These are phyloP conservation scores for Penicillium sp. DNA, from an alignment of 2,329 filamentous ascomycete genomes.

Conservation along the genomic window DNA sequence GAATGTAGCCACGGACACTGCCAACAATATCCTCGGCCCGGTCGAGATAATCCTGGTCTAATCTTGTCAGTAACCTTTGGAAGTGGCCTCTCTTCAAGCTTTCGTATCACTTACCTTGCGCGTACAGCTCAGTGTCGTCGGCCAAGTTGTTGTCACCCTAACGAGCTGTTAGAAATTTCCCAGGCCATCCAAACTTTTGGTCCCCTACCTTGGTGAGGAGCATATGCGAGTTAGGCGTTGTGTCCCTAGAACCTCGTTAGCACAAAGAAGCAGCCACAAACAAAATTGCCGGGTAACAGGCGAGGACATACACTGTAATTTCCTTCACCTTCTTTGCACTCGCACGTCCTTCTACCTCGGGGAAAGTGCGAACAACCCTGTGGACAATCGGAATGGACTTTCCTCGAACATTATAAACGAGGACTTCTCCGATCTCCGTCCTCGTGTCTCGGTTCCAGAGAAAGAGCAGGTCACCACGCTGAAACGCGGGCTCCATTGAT, in stretches of 20 bases:
- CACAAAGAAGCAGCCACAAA: neutral
- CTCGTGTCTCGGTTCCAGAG: constrained; percentile 54
- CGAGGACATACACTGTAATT: constrained; percentile 23
- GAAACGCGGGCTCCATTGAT: constrained; percentile 61
- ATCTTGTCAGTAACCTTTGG: constrained; percentile 14
- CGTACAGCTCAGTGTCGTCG: constrained; percentile 73
- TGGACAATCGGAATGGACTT: constrained; percentile 99
- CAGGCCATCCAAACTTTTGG: neutral
- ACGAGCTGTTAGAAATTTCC: neutral
- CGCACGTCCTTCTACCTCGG: constrained; percentile 33
- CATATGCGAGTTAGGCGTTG: constrained; percentile 35
- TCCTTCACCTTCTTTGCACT: constrained; percentile 31
- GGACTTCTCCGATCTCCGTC: constrained; percentile 62
- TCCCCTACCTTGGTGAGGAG: constrained; percentile 65
- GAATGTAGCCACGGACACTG: constrained; percentile 82
- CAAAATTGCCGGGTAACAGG: neutral
- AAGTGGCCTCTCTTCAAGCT: neutral
- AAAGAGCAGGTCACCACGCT: constrained; percentile 56
- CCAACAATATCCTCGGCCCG: constrained; percentile 80
- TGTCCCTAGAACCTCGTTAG: constrained; percentile 17
- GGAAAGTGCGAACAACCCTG: constrained; percentile 65
- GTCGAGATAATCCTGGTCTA: constrained; percentile 75
- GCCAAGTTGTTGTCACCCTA: constrained; percentile 84
- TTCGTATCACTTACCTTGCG: constrained; percentile 28
- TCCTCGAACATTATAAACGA: constrained; percentile 48